Percentiles rank a stretch among this genome's conserved stretches.
phyloP scores from a whole-genome alignment of 257 asterid species.

The Lycium ferocissimum region DNA sequence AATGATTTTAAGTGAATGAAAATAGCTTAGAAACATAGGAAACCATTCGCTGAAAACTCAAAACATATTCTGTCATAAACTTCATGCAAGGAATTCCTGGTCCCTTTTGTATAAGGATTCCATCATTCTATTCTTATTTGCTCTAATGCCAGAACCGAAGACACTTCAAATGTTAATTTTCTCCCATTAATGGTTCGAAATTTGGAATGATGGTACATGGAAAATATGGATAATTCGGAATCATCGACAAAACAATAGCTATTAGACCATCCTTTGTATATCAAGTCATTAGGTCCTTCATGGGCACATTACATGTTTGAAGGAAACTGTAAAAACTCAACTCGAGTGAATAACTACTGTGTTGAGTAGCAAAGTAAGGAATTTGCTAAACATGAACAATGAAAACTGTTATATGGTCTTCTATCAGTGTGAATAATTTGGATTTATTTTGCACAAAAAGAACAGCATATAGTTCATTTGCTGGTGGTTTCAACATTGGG shows the following conservation, averaged over 20 bases:
- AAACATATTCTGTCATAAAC: neutral
- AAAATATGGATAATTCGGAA: neutral
- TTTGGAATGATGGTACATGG: neutral
- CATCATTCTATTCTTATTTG: neutral
- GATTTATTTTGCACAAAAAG: neutral
- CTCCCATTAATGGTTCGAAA: neutral
- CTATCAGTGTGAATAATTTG: neutral
- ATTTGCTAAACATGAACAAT: neutral
- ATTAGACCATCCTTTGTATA: conserved; percentile 10
- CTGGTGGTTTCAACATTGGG: conserved; percentile 2
- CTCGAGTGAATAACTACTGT: neutral
- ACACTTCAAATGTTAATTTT: neutral
- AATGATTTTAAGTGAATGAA: neutral
- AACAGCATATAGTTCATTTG: neutral
- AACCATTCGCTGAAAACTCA: neutral
- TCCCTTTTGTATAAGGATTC: neutral
- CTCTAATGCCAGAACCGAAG: neutral
- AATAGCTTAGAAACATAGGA: neutral
- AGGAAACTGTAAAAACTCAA: neutral
- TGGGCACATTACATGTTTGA: neutral
- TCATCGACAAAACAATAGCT: neutral
- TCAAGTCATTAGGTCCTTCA: neutral
- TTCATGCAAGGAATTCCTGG: neutral
- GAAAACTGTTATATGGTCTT: neutral
- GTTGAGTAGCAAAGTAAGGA: neutral